Evolutionary conservation across 345 rosid species (phyloP), one percentile per base, ranked within the genome.

Genomic region (Turnera subulata): DNA sequence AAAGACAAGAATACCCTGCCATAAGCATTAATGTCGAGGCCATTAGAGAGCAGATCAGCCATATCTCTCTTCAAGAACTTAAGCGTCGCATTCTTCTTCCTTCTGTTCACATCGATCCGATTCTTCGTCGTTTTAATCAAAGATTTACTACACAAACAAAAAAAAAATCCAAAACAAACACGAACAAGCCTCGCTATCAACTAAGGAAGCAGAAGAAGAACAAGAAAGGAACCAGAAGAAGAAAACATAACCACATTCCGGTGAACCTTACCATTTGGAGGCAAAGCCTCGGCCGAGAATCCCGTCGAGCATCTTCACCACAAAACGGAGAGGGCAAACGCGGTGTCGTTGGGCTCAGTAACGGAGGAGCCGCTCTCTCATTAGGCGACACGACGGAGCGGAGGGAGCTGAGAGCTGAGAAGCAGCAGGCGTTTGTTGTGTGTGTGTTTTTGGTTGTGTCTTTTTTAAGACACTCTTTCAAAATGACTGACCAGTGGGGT

Each of bases 21-120:
- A 57, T 62, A 87, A 54, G 96, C 99, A 48, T 87, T 81, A 62
- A 70, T 66, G 38, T 93, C 99, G 23, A 82, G 97, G 17, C 96
- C 97, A 72, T 85, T 84, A 57, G 76, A 66, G 21, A 93, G 75
- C 66, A 93, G 90, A 87, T 89, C 97, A 66, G 95, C 97, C 42
- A 93, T 71, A 48, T 89, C 99, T 68, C 80, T 76, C 85, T 84
- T 93, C 55, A 93, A 57, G 72, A 85, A 87, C 84, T 77, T 93
- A 69, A 79, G 70, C 61, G 94, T 89, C 1, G 99, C 99, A 24
- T 64, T 85, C 67, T 84, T 78, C 79, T 89, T 93, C 74, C 96
- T 78, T 76, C 85, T 55, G 45, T 84, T 84, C 75, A 85, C 84
- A 58, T 87, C 95, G 84, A 93, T 89, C 86, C 88, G 80, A 72